Evolutionary conservation across 345 rosid genomes (phyloP), one percentile per base, ranked within the genome.

Genomic region (Brassica rapa): DNA sequence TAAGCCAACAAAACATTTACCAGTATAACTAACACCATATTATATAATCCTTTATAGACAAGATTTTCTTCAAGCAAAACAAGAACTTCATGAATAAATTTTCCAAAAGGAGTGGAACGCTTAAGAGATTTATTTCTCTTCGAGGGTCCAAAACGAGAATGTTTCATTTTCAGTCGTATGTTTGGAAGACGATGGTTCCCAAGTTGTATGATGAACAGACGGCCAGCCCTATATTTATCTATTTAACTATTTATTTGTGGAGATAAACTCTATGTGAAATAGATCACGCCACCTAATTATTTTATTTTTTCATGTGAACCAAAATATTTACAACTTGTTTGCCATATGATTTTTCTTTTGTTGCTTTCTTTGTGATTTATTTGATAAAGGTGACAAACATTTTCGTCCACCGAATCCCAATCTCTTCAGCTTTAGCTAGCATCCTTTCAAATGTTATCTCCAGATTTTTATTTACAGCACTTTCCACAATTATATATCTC

Each of bases 321-420:
- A 77, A 71, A 56, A 80, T 51, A 33, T 67, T 41, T 77, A 68
- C 24, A 41, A n/a, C 32, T 77, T 30, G 61, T 80, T 76, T 39
- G 49, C 74, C 79, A 68, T 74, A 27, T 68, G 35, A 19, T 10
- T 30, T 33, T 16, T 71, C 30, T 51, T 55, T 43, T 0, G 70
- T 68, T 60, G 15, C n/a, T 49, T 35, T 74, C 74, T 74, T 79
- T 74, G n/a, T 62, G 70, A 60, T 69, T 43, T 41, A 51, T 75
- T 2, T 32, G 33, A 76, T 56, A 68, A 68, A 67, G 59, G 63
- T 73, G 73, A 16, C 66, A 68, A 4, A 32, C 83, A 78, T 73
- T 89, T 71, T 74, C 78, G 88, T 90, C 98, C 98, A 88, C 70
- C 81, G 85, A 86, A 82, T 70, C 86, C 76, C 89, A 91, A 91